These are phyloP conservation scores for Cetradonia linearis DNA, from an alignment of 495 filamentous ascomycete species.

Conservation along the genomic window DNA sequence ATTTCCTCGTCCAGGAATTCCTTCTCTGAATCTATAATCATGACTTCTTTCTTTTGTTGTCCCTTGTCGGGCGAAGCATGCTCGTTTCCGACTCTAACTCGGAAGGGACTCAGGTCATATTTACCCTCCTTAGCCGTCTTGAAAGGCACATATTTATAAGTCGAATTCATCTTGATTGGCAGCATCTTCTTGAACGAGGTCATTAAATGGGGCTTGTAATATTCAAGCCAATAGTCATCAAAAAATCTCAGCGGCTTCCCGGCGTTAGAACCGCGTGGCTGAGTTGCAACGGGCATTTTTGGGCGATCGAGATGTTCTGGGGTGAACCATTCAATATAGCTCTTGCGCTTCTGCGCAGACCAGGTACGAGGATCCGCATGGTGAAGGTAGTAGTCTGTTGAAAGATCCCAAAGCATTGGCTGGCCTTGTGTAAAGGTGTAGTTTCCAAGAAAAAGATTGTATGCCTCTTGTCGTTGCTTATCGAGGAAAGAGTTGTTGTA, in stretches of 20 bases:
- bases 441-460: slow-evolving; percentile 95
- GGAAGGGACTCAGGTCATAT: slow-evolving; percentile 76
- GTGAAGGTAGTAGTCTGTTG: slow-evolving; percentile 94
- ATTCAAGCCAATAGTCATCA: slow-evolving; percentile 98
- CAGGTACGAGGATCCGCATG: slow-evolving; percentile 71
- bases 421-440: slow-evolving; percentile 86
- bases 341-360: slow-evolving; percentile 51
- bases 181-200: slow-evolving; percentile 86
- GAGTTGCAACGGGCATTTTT: slow-evolving; percentile 39
- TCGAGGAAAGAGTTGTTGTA: slow-evolving; percentile 99
- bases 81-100: slow-evolving; percentile 51
- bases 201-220: slow-evolving; percentile 77
- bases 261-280: slow-evolving; percentile 35
- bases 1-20: slow-evolving; percentile 21
- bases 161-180: slow-evolving; percentile 80
- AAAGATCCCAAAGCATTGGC: slow-evolving; percentile 94
- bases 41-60: slow-evolving; percentile 47
- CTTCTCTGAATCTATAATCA: slow-evolving; percentile 46
- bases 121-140: slow-evolving; percentile 56
- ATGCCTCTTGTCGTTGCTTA: slow-evolving; percentile 91
- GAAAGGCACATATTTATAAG: slow-evolving; percentile 67
- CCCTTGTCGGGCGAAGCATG: slow-evolving; percentile 41
- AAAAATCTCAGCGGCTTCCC: slow-evolving; percentile 55
- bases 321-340: slow-evolving; percentile 81
- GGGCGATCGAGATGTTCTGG: slow-evolving; percentile 58